Evolutionary conservation across 495 filamentous ascomycete species (phyloP).

Genomic region (Aspergillus asperescens): DNA sequence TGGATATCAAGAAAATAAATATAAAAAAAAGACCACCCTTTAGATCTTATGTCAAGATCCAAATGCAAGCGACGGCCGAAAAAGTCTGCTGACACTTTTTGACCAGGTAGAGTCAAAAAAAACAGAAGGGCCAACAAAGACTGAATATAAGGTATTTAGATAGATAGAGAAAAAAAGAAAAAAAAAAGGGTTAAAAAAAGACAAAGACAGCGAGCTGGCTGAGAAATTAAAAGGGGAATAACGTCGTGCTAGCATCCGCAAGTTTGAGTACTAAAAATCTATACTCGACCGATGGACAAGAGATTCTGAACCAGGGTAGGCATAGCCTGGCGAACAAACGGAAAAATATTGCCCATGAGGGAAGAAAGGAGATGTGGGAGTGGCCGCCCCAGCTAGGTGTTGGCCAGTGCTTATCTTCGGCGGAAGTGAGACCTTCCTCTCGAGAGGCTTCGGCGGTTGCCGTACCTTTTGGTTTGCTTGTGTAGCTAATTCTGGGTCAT

Average conservation of each 20-base stretch:
- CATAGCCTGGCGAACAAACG: slow-evolving; percentile 32
- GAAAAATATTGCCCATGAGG: slow-evolving; percentile 25
- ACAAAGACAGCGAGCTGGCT: neutral
- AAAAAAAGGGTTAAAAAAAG: neutral
- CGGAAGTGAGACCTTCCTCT: slow-evolving; percentile 15
- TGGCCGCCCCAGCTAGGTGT: slow-evolving; percentile 17
- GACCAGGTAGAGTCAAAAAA: too few relatives aligned
- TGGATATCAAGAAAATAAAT: slow-evolving; percentile 1
- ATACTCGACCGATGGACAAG: slow-evolving; percentile 25
- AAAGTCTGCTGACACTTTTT: too few relatives aligned
- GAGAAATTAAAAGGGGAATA: neutral
- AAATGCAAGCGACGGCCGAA: too few relatives aligned
- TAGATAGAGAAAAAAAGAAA: too few relatives aligned
- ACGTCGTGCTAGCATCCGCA: neutral
- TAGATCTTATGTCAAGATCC: neutral
- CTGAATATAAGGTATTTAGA: too few relatives aligned
- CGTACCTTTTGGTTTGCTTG: slow-evolving; percentile 21
- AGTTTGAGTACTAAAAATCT: slow-evolving; percentile 18
- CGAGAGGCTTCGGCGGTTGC: slow-evolving; percentile 26
- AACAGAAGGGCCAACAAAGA: too few relatives aligned
- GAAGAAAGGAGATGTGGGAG: slow-evolving; percentile 21
- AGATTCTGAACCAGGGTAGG: slow-evolving; percentile 25
- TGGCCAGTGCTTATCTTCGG: slow-evolving; percentile 14
- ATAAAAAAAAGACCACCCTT: neutral
- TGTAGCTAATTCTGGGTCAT: slow-evolving; percentile 23